phyloP scores from a whole-genome alignment of 352 stramenopile genomes.

The Phytophthora sp. region DNA sequence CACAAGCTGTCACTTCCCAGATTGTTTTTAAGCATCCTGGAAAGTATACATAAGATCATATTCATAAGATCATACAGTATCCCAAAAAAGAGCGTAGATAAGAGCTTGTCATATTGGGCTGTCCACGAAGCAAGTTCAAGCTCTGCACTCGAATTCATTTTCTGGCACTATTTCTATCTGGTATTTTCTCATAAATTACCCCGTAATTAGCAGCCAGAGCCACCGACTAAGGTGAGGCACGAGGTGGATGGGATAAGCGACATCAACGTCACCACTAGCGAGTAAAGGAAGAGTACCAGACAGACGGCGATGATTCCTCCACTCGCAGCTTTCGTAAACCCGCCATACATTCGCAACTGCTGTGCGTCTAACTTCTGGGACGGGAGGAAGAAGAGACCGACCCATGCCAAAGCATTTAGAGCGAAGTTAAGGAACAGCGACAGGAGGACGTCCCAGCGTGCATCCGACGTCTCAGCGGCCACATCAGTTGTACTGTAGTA shows the following conservation, averaged over 20 bases:
- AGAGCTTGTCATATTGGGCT: too few relatives aligned
- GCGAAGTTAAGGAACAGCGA: conserved; percentile 61
- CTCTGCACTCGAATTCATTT: neutral
- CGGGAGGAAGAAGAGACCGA: conserved; percentile 69
- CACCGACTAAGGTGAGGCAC: conserved; percentile 45
- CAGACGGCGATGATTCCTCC: conserved; percentile 37
- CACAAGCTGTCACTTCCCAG: too few relatives aligned
- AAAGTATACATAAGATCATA: too few relatives aligned
- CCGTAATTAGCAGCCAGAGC: conserved; percentile 37
- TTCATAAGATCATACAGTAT: too few relatives aligned
- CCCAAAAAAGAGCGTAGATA: too few relatives aligned
- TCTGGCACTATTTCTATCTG: conserved; percentile 10
- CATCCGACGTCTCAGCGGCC: conserved; percentile 34
- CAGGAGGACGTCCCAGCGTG: conserved; percentile 54
- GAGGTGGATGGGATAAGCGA: conserved; percentile 43
- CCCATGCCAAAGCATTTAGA: conserved; percentile 59
- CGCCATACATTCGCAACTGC: conserved; percentile 71
- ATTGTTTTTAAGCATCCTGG: too few relatives aligned
- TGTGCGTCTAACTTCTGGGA: conserved; percentile 77
- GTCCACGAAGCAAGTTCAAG: neutral
- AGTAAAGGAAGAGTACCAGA: conserved; percentile 46
- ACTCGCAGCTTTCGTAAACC: conserved; percentile 57
- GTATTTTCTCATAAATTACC: conserved; percentile 38
- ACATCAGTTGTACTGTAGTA: conserved; percentile 50
- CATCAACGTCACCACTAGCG: conserved; percentile 44